Percentiles rank a stretch among this genome's conserved stretches.
Conservation (phyloP, 1,284 basidiomycete species). For the Cutaneotrichosporon sp. region DNA sequence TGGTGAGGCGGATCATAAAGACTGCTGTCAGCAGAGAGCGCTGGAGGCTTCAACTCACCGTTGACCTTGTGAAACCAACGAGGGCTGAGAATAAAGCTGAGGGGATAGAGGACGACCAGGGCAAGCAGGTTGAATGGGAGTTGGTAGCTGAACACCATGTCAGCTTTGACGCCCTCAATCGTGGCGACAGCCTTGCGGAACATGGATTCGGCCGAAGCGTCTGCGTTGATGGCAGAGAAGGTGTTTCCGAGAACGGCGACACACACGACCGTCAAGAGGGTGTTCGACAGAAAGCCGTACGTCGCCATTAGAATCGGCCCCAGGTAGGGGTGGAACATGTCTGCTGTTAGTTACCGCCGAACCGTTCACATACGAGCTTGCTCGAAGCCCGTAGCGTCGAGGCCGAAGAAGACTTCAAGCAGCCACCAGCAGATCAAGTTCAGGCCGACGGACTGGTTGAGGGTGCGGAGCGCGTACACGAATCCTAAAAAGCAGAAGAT, state of each 20-base stretch:
- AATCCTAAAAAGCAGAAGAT: slow-evolving; percentile 75
- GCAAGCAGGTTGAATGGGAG: slow-evolving; percentile 84
- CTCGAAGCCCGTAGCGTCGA: slow-evolving; percentile 81
- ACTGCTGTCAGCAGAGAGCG: slow-evolving; percentile 27
- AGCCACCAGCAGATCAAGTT: slow-evolving; percentile 53
- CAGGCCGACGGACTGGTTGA: slow-evolving; percentile 35
- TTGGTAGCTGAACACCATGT: slow-evolving; percentile 89
- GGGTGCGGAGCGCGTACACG: slow-evolving; percentile 83
- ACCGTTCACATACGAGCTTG: slow-evolving; percentile 61
- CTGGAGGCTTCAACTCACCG: slow-evolving; percentile 47
- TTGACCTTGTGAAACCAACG: slow-evolving; percentile 69
- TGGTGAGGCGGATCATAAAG: slow-evolving; percentile 64
- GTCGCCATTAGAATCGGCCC: slow-evolving; percentile 80
- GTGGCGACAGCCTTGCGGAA: slow-evolving; percentile 86
- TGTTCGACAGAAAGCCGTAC: slow-evolving; percentile 84
- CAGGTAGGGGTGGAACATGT: slow-evolving; percentile 72
- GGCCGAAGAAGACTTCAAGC: slow-evolving; percentile 65
- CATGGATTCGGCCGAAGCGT: slow-evolving; percentile 92
- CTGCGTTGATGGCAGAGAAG: slow-evolving; percentile 84
- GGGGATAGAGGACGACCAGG: slow-evolving; percentile 74
- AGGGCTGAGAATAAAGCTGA: slow-evolving; percentile 67
- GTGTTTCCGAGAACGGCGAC: slow-evolving; percentile 86
- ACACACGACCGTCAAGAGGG: slow-evolving; percentile 55
- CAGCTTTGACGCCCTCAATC: slow-evolving; percentile 69
- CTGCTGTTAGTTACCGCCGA: slow-evolving; percentile 42